Evolutionary conservation across 768 basidiomycete genomes (phyloP).

Genomic region (Suillus americanus): DNA sequence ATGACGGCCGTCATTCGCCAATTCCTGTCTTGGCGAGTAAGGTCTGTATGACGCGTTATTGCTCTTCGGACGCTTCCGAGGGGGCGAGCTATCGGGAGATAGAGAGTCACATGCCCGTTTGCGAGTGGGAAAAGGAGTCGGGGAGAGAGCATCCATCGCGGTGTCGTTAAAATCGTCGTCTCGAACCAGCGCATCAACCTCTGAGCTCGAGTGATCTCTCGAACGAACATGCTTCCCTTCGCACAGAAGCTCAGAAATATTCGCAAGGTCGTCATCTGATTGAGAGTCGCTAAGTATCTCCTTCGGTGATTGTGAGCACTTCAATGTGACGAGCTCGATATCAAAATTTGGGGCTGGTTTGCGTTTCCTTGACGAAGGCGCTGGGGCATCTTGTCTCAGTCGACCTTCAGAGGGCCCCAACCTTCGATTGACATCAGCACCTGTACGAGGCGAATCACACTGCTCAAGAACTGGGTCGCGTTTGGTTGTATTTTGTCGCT

Average conservation of each 20-base stretch:
- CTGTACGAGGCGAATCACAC: conserved; percentile 44
- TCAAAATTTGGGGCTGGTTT: conserved; percentile 45
- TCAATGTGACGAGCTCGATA: conserved; percentile 42
- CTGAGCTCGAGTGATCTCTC: conserved; percentile 42
- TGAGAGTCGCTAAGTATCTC: conserved; percentile 38
- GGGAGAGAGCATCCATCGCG: neutral
- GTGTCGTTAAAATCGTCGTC: conserved; percentile 13
- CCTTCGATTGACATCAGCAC: conserved; percentile 40
- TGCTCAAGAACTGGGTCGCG: conserved; percentile 35
- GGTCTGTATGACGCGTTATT: neutral
- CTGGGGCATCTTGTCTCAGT: conserved; percentile 40
- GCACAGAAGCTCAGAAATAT: conserved; percentile 31
- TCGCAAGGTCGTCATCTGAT: conserved; percentile 37
- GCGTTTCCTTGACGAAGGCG: conserved; percentile 3
- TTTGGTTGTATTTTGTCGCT: conserved; percentile 22
- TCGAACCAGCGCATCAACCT: conserved; percentile 44
- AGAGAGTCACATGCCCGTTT: neutral
- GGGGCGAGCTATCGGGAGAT: neutral
- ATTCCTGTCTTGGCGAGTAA: neutral
- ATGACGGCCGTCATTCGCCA: conserved; percentile 8
- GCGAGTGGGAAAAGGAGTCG: neutral
- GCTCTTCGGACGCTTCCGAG: conserved; percentile 1
- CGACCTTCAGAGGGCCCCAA: conserved; percentile 39
- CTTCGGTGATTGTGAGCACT: conserved; percentile 21
- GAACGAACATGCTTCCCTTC: conserved; percentile 31